phyloP scores from a whole-genome alignment of 352 stramenopile species.

The Phytophthora constricta region DNA sequence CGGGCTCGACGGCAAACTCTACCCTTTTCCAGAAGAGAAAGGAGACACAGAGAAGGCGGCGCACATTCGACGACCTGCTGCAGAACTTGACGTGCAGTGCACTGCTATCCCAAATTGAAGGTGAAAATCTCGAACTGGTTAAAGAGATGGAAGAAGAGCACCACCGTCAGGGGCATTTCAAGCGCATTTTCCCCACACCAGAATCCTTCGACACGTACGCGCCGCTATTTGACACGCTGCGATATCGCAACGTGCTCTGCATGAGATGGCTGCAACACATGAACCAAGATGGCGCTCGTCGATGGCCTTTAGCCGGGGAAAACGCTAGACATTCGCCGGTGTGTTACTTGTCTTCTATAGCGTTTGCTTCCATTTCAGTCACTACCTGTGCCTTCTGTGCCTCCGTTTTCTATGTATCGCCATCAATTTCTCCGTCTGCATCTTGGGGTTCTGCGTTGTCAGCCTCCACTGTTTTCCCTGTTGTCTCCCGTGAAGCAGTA shows the following conservation, averaged over 20 bases:
- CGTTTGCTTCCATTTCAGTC: neutral
- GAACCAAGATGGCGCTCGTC: conserved; percentile 26
- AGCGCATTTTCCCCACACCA: conserved; percentile 72
- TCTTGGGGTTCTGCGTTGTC: neutral
- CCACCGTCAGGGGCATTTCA: conserved; percentile 68
- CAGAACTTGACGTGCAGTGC: conserved; percentile 21
- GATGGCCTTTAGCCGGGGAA: conserved; percentile 42
- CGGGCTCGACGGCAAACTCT: neutral
- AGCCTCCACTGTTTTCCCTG: conserved; percentile 1
- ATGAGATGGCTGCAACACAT: conserved; percentile 61
- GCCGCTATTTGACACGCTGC: conserved; percentile 56
- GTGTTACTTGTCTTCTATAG: conserved; percentile 20
- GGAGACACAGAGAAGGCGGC: conserved; percentile 25
- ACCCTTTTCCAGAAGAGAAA: conserved; percentile 25
- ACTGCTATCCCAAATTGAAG: conserved; percentile 50
- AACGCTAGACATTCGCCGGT: conserved; percentile 49
- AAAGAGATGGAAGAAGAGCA: conserved; percentile 75
- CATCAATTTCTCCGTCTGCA: neutral
- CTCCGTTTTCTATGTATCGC: neutral
- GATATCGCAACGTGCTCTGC: conserved; percentile 67
- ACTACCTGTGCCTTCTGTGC: conserved; percentile 6
- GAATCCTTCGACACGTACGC: conserved; percentile 62
- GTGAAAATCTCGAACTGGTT: conserved; percentile 57
- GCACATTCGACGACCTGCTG: conserved; percentile 47
- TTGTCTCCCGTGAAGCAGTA: conserved; percentile 7